Base-by-base conservation (phyloP, 2,329 filamentous ascomycete species). In the Chrysoporthe puriensis region DNA sequence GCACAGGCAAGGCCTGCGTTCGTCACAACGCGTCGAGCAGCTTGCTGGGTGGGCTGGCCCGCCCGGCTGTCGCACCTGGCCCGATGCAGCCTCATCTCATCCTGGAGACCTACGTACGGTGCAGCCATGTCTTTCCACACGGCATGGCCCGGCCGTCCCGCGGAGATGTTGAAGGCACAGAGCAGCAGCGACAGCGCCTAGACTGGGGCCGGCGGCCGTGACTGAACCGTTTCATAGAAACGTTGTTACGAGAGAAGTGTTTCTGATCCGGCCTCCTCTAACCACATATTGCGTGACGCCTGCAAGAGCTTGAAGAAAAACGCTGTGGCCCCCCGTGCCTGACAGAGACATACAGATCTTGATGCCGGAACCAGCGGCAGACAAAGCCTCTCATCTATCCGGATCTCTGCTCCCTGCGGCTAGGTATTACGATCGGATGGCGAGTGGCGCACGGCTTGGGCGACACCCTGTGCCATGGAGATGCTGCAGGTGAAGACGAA, bases 61-160 rank as follows among this genome's bases (percentile, higher is more conserved):
- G 26, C 21, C 50, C 11, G 5, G 26, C 50, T 21, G 50, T 26
- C 50, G 50, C 50, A 16, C 50, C 32, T 54, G 26, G 50, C 32
- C 3, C 32, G 11, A 32, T 54, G 44, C 60, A 62, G 46, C 16
- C 36, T 32, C 2, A 13, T 63, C 26, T 43, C 18, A 40, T 42
- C 50, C 60, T 13, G 11, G 21, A 44, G 34, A 42, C n/a, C 6
- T 7, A 8, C 50, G 34, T 52, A 14, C 48, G n/a, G 44, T 14
- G n/a, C 14, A 63, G 34, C 46, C 21, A 21, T 32, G 34, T 63
- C 54, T 36, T 40, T 18, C 36, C 44, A 43, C 11, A 34, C 66
- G 62, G 66, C 62, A 65, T 65, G 52, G 62, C 57, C 66, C 66
- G 66, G 58, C 46, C 62, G 62, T 62, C 66, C 61, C 57, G 26